phyloP scores from a whole-genome alignment of 2,329 filamentous ascomycete species.

The Teratosphaeria viscida region DNA sequence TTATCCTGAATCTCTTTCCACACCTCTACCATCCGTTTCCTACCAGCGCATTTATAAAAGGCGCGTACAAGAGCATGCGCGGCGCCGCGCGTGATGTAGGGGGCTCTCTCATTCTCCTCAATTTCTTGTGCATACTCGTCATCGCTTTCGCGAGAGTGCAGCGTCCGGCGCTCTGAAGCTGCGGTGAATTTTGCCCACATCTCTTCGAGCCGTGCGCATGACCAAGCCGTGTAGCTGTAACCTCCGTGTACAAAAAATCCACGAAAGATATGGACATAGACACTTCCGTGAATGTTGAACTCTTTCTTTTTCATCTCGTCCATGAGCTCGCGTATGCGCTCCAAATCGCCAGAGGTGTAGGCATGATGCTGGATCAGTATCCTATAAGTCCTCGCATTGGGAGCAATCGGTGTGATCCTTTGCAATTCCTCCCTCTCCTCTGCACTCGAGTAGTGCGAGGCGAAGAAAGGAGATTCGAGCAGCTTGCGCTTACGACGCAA shows the following conservation, averaged over 20 bases:
- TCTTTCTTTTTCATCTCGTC: conserved; percentile 63
- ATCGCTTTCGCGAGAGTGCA: conserved; percentile 7
- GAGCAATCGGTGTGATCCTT: conserved; percentile 53
- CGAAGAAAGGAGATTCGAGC: conserved; percentile 34
- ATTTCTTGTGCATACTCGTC: background rate
- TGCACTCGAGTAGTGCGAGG: conserved; percentile 12
- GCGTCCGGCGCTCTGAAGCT: background rate
- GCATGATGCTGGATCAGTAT: conserved; percentile 70
- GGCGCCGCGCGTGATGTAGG: conserved; percentile 39
- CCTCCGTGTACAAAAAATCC: conserved; percentile 70
- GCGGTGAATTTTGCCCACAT: conserved; percentile 56
- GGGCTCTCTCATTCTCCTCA: conserved; percentile 13
- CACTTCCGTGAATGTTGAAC: conserved; percentile 60
- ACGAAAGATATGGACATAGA: conserved; percentile 74
- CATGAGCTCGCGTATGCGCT: conserved; percentile 59
- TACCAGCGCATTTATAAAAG: conserved; percentile 50
- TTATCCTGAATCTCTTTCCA: conserved; percentile 37
- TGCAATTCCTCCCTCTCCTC: conserved; percentile 47
- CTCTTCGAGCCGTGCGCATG: conserved; percentile 52
- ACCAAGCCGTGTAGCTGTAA: conserved; percentile 59
- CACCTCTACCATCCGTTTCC: conserved; percentile 42
- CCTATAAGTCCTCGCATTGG: conserved; percentile 69
- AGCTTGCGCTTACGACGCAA: conserved; percentile 40
- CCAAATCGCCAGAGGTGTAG: conserved; percentile 56
- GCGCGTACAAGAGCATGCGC: conserved; percentile 52